Evolutionary conservation across 1,284 basidiomycete species (phyloP), one percentile per base, ranked within the genome.

Genomic region (Earliella scabrosa): DNA sequence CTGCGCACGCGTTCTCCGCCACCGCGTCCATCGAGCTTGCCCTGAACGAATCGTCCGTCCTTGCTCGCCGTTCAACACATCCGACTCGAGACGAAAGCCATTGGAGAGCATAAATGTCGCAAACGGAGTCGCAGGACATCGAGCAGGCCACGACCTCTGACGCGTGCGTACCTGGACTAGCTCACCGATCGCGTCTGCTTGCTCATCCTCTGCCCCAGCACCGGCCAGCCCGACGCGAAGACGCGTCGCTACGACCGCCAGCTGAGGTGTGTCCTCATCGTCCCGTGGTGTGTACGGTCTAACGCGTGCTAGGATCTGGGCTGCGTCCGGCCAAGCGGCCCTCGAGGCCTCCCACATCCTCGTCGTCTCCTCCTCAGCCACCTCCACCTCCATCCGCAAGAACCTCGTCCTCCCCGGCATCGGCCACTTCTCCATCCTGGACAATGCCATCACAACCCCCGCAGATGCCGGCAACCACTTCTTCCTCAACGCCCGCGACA

Each of bases 371-470:
- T 88, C 80, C 6, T 87, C 88, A 38, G 91, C 93, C 1, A 91
- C 94, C 1, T 87, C 91, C 1, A 90, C 92, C 27, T 90, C 92
- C 54, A 85, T 93, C 59, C 81, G 98, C 63, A 98, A 98, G 81
- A 98, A 98, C 70, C 87, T 98, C 58, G 93, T 98, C 29, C 85
- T 98, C 10, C 96, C 97, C 4, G 96, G 97, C 18, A 86, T 98
- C 59, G 93, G 95, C 21, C 83, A 90, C 68, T 97, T 98, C 71
- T 93, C 94, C 40, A 82, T 99, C 71, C 81, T 97, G 53, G 94
- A 97, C 64, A 73, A 82, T 41, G 71, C 75, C 1, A 65, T 71
- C 26, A 88, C 89, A 16, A 79, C 85, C 1, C 79, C 85, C 3
- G 83, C 87, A 47, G 96, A 99, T 67, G 86, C 94, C 0, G 95